phyloP scores from a whole-genome alignment of 176 grass and related monocot species.

The Canna indica region DNA sequence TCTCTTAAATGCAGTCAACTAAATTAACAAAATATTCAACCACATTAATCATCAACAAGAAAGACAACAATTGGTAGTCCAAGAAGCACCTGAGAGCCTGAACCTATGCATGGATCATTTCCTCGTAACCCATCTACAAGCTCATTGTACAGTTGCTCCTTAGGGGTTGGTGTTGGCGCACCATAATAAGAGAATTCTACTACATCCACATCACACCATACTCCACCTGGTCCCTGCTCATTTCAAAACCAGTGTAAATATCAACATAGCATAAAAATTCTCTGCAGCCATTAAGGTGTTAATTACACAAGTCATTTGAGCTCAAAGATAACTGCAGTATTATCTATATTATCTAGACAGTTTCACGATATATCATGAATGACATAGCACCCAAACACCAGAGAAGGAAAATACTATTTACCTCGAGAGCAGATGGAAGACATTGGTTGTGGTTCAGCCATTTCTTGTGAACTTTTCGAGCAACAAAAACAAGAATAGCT shows the following conservation, averaged over 20 bases:
- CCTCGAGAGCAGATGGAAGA: slow-evolving; percentile 84
- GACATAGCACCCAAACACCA: neutral
- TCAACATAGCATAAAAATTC: neutral
- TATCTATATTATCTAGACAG: neutral
- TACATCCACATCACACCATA: slow-evolving; percentile 99
- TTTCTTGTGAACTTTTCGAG: slow-evolving; percentile 76
- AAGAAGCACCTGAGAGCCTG: slow-evolving; percentile 77
- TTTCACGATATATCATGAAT: neutral
- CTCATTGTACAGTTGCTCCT: slow-evolving; percentile 81
- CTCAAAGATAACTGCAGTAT: neutral
- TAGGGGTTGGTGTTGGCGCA: slow-evolving; percentile 77
- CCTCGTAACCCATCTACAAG: slow-evolving; percentile 82
- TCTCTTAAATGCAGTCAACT: neutral
- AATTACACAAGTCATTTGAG: neutral
- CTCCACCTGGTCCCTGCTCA: slow-evolving; percentile 82
- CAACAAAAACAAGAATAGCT: slow-evolving; percentile 88
- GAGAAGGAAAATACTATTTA: slow-evolving; percentile 15
- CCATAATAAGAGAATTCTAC: slow-evolving; percentile 96
- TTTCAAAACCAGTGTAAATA: slow-evolving; percentile 15
- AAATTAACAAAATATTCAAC: neutral
- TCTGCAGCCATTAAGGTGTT: neutral
- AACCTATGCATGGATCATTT: slow-evolving; percentile 87
- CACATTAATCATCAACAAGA: neutral
- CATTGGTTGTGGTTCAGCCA: slow-evolving; percentile 71
- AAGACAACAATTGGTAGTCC: neutral